phyloP scores from a whole-genome alignment of 2,329 filamentous ascomycete genomes.

The Triangularia setosa region DNA sequence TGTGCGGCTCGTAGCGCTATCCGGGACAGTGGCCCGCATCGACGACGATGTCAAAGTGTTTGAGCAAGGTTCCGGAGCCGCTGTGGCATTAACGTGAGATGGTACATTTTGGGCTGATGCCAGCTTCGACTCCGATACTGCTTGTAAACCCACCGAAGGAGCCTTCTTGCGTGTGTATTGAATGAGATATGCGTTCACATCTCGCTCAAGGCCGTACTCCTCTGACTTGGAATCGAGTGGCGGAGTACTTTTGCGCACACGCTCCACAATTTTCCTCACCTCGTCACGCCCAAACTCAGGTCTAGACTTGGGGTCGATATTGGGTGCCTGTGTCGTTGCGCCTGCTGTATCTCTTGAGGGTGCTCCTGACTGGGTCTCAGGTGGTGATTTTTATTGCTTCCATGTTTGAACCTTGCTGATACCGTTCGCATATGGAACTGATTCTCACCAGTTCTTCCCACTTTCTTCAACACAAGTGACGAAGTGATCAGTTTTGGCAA shows the following conservation, averaged over 20 bases:
- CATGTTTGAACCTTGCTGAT: background rate
- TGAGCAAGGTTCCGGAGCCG: background rate
- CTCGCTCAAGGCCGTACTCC: slow-evolving; percentile 12
- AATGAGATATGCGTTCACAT: slow-evolving; percentile 22
- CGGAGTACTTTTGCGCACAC: background rate
- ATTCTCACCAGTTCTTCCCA: background rate
- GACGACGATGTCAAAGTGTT: background rate
- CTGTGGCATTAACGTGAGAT: too few species aligned
- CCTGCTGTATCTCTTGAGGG: background rate
- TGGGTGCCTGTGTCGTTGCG: background rate
- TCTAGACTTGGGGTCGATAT: background rate
- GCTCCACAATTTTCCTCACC: background rate
- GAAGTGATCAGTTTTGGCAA: background rate
- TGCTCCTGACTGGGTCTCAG: too few species aligned
- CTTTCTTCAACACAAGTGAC: background rate
- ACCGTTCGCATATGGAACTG: background rate
- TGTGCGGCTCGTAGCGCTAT: background rate
- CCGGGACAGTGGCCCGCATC: background rate
- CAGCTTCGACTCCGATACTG: too few species aligned
- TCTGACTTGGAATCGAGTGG: background rate
- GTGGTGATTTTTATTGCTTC: background rate
- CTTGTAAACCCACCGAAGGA: too few species aligned
- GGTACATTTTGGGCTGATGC: too few species aligned
- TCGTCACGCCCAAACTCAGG: background rate
- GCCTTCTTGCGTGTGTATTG: slow-evolving; percentile 10